Evolutionary conservation across 2,329 filamentous ascomycete genomes (phyloP).

Genomic region (Ceratocystis ficicola): DNA sequence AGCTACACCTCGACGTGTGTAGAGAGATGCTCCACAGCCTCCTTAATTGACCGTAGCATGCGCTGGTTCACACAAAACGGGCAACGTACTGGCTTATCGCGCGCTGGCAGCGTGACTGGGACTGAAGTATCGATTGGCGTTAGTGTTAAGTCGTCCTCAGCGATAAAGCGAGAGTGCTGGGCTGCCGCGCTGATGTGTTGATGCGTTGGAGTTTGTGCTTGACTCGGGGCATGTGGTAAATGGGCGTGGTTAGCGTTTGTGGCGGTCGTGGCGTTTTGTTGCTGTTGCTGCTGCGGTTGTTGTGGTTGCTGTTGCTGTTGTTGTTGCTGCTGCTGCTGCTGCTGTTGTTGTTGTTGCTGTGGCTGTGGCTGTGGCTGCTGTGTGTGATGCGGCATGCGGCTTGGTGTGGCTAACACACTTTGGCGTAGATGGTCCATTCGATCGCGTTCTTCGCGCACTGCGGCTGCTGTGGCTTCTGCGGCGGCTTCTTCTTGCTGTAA

Average conservation of each 20-base stretch:
- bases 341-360: not conserved
- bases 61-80: constrained; percentile 51
- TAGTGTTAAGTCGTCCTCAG: constrained; percentile 36
- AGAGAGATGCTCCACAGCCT: constrained; percentile 50
- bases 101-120: constrained; percentile 35
- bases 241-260: not conserved
- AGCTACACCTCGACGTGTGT: constrained; percentile 46
- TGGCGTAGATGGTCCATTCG: constrained; percentile 34
- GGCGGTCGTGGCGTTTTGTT: not conserved
- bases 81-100: constrained; percentile 43
- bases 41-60: constrained; percentile 48
- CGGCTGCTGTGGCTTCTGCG: constrained; percentile 45
- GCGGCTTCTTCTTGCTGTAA: constrained; percentile 48
- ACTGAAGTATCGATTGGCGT: constrained; percentile 43
- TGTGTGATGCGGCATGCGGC: constrained; percentile 22
- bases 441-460: constrained; percentile 42
- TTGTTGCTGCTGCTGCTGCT: not conserved
- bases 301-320: not conserved
- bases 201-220: constrained; percentile 18
- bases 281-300: not conserved
- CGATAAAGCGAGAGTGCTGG: constrained; percentile 18
- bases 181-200: constrained; percentile 24
- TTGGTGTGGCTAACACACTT: constrained; percentile 18
- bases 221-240: not conserved
- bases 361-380: constrained; percentile 9